Conservation (phyloP, 2,329 filamentous ascomycete species). For the Diaporthe citrichinensis region DNA sequence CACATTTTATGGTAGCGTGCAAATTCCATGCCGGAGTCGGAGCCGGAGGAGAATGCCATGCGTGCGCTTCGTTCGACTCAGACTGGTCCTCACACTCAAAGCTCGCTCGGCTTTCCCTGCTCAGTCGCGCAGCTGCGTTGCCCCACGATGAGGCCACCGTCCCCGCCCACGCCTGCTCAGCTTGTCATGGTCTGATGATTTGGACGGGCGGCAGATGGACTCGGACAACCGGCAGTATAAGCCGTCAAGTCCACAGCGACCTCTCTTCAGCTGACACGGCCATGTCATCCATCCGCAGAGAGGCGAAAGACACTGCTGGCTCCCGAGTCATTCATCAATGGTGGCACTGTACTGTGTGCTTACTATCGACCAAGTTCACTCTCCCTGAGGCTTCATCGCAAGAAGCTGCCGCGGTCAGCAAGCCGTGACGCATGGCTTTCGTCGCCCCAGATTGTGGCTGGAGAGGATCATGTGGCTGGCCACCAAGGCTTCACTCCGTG, state of each 20-base stretch:
- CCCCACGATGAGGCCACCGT: slow-evolving; percentile 29
- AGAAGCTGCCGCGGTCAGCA: not conserved
- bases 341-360: not conserved
- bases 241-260: not conserved
- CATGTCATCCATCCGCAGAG: not conserved
- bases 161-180: not conserved
- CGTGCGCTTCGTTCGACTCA: slow-evolving; percentile 10
- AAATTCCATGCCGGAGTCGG: slow-evolving; percentile 29
- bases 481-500: not conserved
- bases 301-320: not conserved
- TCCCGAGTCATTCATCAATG: slow-evolving; percentile 8
- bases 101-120: slow-evolving; percentile 1
- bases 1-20: slow-evolving; percentile 29
- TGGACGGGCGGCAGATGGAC: not conserved
- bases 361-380: not conserved
- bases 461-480: not conserved
- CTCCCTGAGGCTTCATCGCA: not conserved
- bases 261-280: not conserved
- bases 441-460: not conserved
- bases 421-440: not conserved
- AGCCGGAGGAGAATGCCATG: slow-evolving; percentile 13
- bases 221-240: not conserved
- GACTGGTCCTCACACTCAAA: not conserved
- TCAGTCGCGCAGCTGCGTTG: slow-evolving; percentile 22
- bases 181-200: slow-evolving; percentile 25